Base-by-base conservation (phyloP, 2,329 filamentous ascomycete species). In the Blastomyces percursus region DNA sequence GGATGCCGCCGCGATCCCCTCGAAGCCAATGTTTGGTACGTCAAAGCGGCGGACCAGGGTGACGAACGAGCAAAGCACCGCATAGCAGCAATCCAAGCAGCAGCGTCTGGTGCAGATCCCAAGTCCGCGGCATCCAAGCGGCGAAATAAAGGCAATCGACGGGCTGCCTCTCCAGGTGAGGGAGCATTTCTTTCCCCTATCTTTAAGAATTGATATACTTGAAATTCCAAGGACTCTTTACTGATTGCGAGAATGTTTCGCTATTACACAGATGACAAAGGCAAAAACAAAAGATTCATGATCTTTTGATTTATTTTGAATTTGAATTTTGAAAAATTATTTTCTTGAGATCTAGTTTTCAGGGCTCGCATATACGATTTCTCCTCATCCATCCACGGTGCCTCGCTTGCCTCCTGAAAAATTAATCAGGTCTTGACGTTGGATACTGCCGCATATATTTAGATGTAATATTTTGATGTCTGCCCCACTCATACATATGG, bases 11-110 rank as follows among this genome's bases (percentile, higher is more conserved):
- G 91, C 58, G 94, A 99, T 73, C 86, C 93, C n/a, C 83, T 99
- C 52, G 92, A 96, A 75, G 93, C 94, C 68, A 99, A 99, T 71
- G 90, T 96, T 40, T 97, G 92, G 93, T 99, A 99, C 73, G 93
- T 99, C 68, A 90, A 90, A 75, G 94, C 94, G 5, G 93, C 94
- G 19, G 93, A 96, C 68, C 85, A 90, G 59, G 94, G 93, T 56
- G 92, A 97, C 70, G 90, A 94, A 69, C 85, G 91, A 63, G 94
- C 94, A 59, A 93, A 88, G 74, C 88, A 94, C 70, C 85, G 94
- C 32, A 81, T 99, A 61, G 86, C 88, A 24, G 90, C 91, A 50
- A 99, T 99, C 65, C 85, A 89, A 65, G 88, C 89, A 9, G 93
- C 94, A 12, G 89, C 92, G 5, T 82, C 82, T 4, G 85, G 84